Base-by-base conservation (phyloP, 805 yeast species). In the Lachancea lanzarotensis region DNA sequence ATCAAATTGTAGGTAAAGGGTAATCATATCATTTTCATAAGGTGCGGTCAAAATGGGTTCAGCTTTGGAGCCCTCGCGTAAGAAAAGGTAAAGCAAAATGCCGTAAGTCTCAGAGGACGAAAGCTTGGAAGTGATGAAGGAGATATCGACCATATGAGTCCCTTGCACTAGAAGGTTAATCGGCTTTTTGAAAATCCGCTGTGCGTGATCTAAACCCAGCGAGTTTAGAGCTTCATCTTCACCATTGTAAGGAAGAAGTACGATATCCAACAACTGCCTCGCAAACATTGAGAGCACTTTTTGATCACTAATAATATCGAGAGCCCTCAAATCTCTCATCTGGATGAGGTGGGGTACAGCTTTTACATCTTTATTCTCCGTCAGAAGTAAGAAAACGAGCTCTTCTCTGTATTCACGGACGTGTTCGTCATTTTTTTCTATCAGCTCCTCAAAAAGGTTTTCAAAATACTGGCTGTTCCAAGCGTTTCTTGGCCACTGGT, bases 21-120 rank as follows among this genome's bases (percentile, higher is more conserved):
- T 60, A 10, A 90, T 75, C 62, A 84, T 72, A 37, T 81, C 75
- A 53, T 87, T 79, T 45, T 88, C 95, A 53, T 75, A 80, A 9
- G 72, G 72, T 17, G 69, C 69, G 3, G 76, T 72, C 40, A 78
- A 57, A 29, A 74, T 69, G 29, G 79, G 77, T 54, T 89, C 95
- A 2, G 69, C 63, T 20, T 62, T 58, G 11, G 73, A 70, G n/a
- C 88, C 65, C 50, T 70, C 68, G 46, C 81, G 82, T 36, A 93
- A 64, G 53, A 84, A 86, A 17, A 85, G 64, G 53, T 78, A 88
- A 40, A 77, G 74, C 6, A 88, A 64, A 25, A 75, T 65, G 27
- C 75, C 69, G 30, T 81, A 56, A 1, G 67, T 63, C 6, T 47
- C 36, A 1, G 68, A 54, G 1, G 65, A 51, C 15, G 69, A 57